Conservation (phyloP, 345 rosid genomes). For the Pugionium dolabratum region DNA sequence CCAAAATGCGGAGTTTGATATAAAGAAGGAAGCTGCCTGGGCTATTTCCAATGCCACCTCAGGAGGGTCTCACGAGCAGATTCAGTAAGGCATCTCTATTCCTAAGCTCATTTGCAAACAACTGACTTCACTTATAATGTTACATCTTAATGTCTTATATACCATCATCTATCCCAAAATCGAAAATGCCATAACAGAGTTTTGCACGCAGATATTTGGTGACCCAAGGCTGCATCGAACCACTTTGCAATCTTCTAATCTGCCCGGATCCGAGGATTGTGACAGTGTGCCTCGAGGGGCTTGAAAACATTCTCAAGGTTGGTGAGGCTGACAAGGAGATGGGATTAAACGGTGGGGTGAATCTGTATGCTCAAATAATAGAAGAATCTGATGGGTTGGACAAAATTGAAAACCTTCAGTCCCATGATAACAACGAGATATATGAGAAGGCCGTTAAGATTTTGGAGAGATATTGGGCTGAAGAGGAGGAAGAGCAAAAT, state of each 20-base stretch:
- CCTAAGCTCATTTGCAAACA: conserved; percentile 15
- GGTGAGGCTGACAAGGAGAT: conserved; percentile 78
- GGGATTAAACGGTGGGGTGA: conserved; percentile 59
- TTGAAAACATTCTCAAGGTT: conserved; percentile 78
- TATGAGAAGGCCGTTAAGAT: conserved; percentile 83
- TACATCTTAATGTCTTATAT: conserved; percentile 11
- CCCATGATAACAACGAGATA: conserved; percentile 80
- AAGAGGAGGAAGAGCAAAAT: conserved; percentile 61
- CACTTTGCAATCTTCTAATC: conserved; percentile 75
- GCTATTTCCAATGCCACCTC: conserved; percentile 89
- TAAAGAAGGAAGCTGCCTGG: conserved; percentile 93
- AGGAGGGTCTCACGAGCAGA: conserved; percentile 84
- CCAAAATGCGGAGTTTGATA: conserved; percentile 77
- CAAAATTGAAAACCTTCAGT: conserved; percentile 76
- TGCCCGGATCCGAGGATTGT: conserved; percentile 85
- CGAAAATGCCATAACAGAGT: conserved; percentile 21
- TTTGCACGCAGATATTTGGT: conserved; percentile 60
- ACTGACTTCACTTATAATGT: conserved; percentile 23
- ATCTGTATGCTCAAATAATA: conserved; percentile 61
- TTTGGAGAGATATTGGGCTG: conserved; percentile 81
- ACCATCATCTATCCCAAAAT: conserved; percentile 1
- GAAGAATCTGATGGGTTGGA: conserved; percentile 80
- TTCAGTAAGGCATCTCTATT: conserved; percentile 51
- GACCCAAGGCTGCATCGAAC: conserved; percentile 75
- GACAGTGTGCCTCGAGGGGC: conserved; percentile 85